Evolutionary conservation across 345 rosid genomes (phyloP).

Genomic region (Conringia planisiliqua): DNA sequence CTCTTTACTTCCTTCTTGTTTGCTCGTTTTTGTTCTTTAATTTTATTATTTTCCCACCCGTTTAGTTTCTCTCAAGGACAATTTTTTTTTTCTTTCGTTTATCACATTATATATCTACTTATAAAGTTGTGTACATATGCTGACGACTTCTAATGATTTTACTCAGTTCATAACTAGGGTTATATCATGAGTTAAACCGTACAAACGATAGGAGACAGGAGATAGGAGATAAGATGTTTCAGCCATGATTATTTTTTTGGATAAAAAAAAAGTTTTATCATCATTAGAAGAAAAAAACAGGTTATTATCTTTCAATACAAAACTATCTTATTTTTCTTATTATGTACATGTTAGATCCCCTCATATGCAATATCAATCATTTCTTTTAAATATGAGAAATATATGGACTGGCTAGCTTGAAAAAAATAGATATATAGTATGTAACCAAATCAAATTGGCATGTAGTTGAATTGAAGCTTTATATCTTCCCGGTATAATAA

Average conservation of each 20-base stretch:
- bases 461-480: not conserved
- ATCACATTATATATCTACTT: not conserved
- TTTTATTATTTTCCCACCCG: not conserved
- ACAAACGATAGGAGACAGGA: not conserved
- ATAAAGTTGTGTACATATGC: not conserved
- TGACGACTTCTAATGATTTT: not conserved
- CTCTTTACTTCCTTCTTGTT: constrained; percentile 35
- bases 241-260: not conserved
- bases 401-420: not conserved
- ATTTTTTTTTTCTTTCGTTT: not conserved
- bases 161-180: not conserved
- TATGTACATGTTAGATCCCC: not conserved
- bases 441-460: not conserved
- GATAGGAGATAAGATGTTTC: not conserved
- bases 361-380: not conserved
- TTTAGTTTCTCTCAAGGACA: not conserved
- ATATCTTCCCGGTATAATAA: not conserved
- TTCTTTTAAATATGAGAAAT: not conserved
- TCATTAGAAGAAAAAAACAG: not conserved
- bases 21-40: constrained; percentile 24
- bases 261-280: not conserved
- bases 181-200: not conserved
- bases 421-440: not conserved
- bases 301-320: not conserved
- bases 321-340: not conserved